Evolutionary conservation across 805 yeast species (phyloP).

Genomic region (Metschnikowia lochheadii): DNA sequence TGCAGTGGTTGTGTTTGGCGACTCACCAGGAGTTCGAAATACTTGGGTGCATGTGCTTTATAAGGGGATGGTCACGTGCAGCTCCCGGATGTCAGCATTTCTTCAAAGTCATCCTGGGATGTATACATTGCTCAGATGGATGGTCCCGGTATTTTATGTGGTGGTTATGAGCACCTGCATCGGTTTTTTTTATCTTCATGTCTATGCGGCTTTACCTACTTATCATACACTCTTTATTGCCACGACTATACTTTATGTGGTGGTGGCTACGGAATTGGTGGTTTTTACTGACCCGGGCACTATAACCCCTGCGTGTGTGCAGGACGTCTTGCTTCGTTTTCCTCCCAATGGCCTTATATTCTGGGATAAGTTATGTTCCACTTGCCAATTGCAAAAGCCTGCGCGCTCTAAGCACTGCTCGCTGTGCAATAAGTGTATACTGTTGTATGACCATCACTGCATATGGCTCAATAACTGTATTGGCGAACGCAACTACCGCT

Average conservation of each 20-base stretch:
- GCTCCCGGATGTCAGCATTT: slow-evolving; percentile 1
- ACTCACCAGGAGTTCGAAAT: slow-evolving; percentile 39
- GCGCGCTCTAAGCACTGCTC: slow-evolving; percentile 64
- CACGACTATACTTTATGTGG: slow-evolving; percentile 30
- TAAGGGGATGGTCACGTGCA: slow-evolving; percentile 5
- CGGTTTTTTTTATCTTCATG: slow-evolving; percentile 27
- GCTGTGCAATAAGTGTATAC: slow-evolving; percentile 52
- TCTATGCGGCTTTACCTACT: slow-evolving; percentile 20
- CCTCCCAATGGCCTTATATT: slow-evolving; percentile 51
- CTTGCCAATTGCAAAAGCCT: slow-evolving; percentile 47
- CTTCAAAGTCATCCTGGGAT: slow-evolving; percentile 7
- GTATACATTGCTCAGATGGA: slow-evolving; percentile 32
- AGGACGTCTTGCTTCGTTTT: slow-evolving; percentile 17
- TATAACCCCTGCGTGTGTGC: slow-evolving; percentile 14
- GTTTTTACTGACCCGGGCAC: slow-evolving; percentile 44
- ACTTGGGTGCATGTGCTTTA: slow-evolving; percentile 30
- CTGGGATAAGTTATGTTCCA: slow-evolving; percentile 43
- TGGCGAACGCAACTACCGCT: slow-evolving; percentile 60
- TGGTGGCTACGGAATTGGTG: slow-evolving; percentile 34
- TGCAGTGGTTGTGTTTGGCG: slow-evolving; percentile 44
- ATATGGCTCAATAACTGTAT: slow-evolving; percentile 70
- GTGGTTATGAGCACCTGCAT: slow-evolving; percentile 33
- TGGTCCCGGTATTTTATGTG: slow-evolving; percentile 42
- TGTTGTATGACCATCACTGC: slow-evolving; percentile 57
- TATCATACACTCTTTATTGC: slow-evolving; percentile 22